Conservation (phyloP, 441 rosid species). For the Eruca vesicaria region DNA sequence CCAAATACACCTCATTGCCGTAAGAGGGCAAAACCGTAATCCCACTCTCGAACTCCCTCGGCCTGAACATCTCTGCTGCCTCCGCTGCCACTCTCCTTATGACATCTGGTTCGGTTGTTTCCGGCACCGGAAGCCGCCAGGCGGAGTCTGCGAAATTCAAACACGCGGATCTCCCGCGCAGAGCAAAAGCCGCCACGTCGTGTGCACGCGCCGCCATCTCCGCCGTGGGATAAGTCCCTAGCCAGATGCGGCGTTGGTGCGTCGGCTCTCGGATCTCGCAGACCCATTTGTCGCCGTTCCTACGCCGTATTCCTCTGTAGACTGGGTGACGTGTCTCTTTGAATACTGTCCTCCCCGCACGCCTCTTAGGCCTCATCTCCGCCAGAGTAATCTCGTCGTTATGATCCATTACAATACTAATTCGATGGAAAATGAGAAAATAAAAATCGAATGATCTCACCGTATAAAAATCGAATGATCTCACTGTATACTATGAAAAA, state of each 20-base stretch:
- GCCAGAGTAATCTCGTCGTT: constrained; percentile 42
- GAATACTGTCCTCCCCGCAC: constrained; percentile 69
- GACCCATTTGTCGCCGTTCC: constrained; percentile 81
- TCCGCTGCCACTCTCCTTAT: constrained; percentile 52
- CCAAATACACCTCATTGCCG: constrained; percentile 9
- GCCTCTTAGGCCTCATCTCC: constrained; percentile 61
- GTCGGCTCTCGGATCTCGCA: constrained; percentile 75
- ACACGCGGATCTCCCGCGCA: constrained; percentile 78
- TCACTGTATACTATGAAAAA: not conserved
- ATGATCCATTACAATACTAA: not conserved
- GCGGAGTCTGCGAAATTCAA: constrained; percentile 83
- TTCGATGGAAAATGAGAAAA: not conserved
- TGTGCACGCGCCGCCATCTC: constrained; percentile 96
- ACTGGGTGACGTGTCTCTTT: constrained; percentile 92
- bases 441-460: no score
- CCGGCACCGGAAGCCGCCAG: constrained; percentile 65
- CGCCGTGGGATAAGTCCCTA: constrained; percentile 76
- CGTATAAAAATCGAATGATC: not conserved
- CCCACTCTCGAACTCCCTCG: constrained; percentile 19
- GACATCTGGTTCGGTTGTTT: constrained; percentile 43
- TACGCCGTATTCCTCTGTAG: constrained; percentile 67
- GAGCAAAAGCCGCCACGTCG: constrained; percentile 74
- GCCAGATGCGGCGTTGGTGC: constrained; percentile 73
- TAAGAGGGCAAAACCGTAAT: constrained; percentile 26
- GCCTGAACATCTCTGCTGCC: no score